These are phyloP conservation scores for Erigeron philadelphicus DNA, from an alignment of 140 eudicot genomes.

Conservation along the genomic window DNA sequence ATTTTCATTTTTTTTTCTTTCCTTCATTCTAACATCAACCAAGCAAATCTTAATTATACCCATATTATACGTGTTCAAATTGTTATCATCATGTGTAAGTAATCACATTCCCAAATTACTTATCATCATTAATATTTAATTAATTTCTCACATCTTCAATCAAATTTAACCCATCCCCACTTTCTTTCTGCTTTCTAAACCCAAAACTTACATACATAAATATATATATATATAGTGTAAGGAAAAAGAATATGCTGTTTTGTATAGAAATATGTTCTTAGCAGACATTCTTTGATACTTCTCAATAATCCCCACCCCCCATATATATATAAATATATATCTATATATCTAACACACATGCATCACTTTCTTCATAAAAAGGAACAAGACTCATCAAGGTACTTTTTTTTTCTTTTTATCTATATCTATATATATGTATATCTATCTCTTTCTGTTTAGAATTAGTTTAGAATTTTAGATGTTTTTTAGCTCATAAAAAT, in stretches of 20 bases:
- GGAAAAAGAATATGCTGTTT: constrained; percentile 40
- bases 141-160: no score
- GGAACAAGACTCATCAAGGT: constrained; percentile 33
- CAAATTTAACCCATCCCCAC: constrained; percentile 30
- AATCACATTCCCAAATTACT: neutral
- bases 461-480: constrained; percentile 21
- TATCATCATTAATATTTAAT: no score
- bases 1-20: no score
- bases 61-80: constrained; percentile 20
- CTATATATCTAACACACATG: neutral
- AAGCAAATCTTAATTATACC: constrained; percentile 23
- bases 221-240: neutral
- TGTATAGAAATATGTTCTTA: constrained; percentile 30
- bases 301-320: constrained; percentile 19
- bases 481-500: constrained; percentile 7
- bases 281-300: constrained; percentile 37
- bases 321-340: neutral
- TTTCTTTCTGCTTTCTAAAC: constrained; percentile 23
- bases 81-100: constrained; percentile 25
- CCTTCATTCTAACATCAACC: neutral
- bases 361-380: neutral
- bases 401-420: constrained; percentile 10
- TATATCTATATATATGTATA: neutral
- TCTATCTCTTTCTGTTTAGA: constrained; percentile 10
- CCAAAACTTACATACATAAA: constrained; percentile 16